A percentile compares a stretch with the other conserved stretches of the same genome.
phyloP scores from a whole-genome alignment of 1,284 basidiomycete genomes.

The Ganoderma leucocontextum region DNA sequence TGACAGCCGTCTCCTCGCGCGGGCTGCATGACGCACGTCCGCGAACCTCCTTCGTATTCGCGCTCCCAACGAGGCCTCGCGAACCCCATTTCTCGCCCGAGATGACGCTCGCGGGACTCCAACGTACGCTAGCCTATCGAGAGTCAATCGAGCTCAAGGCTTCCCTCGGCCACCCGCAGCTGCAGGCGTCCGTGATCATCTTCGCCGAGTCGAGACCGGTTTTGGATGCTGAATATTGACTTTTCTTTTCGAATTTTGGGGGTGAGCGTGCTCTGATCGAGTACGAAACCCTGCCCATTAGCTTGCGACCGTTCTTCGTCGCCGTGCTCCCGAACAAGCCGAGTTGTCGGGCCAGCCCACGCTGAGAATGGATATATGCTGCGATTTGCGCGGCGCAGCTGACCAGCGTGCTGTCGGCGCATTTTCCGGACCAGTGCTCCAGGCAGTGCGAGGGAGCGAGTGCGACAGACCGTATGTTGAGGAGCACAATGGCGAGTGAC shows the following conservation, averaged over 20 bases:
- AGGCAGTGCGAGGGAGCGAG: neutral
- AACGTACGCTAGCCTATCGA: conserved; percentile 19
- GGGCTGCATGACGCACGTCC: conserved; percentile 3
- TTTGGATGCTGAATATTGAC: neutral
- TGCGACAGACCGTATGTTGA: neutral
- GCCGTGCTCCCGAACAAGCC: conserved; percentile 6
- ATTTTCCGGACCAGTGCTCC: neutral
- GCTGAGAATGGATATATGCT: conserved; percentile 11
- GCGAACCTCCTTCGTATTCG: neutral
- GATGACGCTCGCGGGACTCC: conserved; percentile 10
- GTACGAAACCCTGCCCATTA: neutral
- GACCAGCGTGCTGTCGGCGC: conserved; percentile 1
- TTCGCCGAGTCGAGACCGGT: neutral
- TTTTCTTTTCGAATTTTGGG: neutral
- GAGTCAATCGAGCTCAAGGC: conserved; percentile 18
- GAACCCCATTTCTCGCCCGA: neutral
- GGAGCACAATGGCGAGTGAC: neutral
- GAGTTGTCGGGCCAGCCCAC: neutral
- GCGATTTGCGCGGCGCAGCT: conserved; percentile 9
- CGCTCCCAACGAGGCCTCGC: neutral
- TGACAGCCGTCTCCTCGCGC: neutral
- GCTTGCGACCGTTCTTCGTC: neutral
- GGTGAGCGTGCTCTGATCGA: neutral
- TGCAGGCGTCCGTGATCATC: neutral
- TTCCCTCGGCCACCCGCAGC: conserved; percentile 5